Conservation (phyloP, 129 eudicot genomes). For the Arctium lappa region DNA sequence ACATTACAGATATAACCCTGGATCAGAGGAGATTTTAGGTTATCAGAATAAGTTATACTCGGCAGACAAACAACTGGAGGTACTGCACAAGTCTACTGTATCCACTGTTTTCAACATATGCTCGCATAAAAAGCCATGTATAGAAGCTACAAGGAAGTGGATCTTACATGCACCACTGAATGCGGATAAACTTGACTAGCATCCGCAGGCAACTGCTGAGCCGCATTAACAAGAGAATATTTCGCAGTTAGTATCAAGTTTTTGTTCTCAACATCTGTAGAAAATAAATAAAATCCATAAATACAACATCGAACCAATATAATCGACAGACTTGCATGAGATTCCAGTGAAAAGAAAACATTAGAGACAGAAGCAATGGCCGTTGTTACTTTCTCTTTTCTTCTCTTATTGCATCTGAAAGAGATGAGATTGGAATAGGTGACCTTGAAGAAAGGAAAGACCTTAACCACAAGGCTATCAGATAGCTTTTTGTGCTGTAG, state of each 20-base stretch:
- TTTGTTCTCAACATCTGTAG: slow-evolving; percentile 72
- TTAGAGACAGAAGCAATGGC: not conserved
- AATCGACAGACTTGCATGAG: not conserved
- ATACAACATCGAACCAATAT: not conserved
- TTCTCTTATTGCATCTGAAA: not conserved
- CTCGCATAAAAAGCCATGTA: not conserved
- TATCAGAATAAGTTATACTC: not conserved
- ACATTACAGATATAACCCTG: slow-evolving; percentile 91
- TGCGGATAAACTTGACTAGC: slow-evolving; percentile 51
- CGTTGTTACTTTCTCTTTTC: not conserved
- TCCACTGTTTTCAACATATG: not conserved
- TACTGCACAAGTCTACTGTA: not conserved
- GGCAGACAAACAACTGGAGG: slow-evolving; percentile 2
- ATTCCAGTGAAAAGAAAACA: not conserved
- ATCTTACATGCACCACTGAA: slow-evolving; percentile 80
- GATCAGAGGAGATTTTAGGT: slow-evolving; percentile 14
- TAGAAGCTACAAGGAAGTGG: not conserved
- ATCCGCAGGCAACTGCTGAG: slow-evolving; percentile 63
- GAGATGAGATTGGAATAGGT: not conserved
- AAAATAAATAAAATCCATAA: not conserved
- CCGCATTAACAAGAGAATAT: slow-evolving; percentile 65
- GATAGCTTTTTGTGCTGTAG: not conserved
- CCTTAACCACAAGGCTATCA: not conserved
- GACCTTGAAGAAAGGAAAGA: not conserved
- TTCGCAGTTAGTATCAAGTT: slow-evolving; percentile 71